Percentiles rank a stretch among this genome's conserved stretches.
Evolutionary conservation across 441 rosid species (phyloP).

Genomic region (Erodium trifolium): DNA sequence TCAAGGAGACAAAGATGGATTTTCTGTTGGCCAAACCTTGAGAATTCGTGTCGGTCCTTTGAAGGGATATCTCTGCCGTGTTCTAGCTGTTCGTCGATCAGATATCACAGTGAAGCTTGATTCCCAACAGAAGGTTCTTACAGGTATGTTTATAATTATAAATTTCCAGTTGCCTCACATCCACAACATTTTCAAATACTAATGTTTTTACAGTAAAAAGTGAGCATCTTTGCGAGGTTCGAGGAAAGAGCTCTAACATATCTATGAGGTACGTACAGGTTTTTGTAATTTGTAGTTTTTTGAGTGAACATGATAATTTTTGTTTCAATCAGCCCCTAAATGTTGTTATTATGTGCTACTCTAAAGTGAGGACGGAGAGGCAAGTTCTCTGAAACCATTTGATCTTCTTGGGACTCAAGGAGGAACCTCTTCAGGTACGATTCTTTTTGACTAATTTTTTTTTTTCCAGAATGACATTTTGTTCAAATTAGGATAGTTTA

Average conservation of each 20-base stretch:
- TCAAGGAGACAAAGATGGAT: conserved; percentile 59
- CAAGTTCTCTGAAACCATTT: conserved; percentile 53
- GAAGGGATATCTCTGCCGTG: conserved; percentile 90
- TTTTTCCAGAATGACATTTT: background rate
- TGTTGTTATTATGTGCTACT: conserved; percentile 24
- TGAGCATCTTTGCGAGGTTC: conserved; percentile 89
- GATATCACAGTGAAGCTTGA: conserved; percentile 91
- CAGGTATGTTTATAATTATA: conserved; percentile 39
- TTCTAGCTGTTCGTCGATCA: conserved; percentile 58
- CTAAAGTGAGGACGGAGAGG: conserved; percentile 53
- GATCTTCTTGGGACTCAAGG: conserved; percentile 51
- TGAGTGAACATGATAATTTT: conserved; percentile 5
- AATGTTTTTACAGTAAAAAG: conserved; percentile 50
- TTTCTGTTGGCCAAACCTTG: conserved; percentile 78
- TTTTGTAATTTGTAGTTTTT: conserved; percentile 8
- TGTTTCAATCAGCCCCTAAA: conserved; percentile 10
- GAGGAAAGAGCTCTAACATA: conserved; percentile 45
- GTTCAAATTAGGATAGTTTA: too few species aligned
- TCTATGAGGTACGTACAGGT: conserved; percentile 45
- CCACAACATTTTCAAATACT: conserved; percentile 16
- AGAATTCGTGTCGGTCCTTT: conserved; percentile 86
- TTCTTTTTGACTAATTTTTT: background rate
- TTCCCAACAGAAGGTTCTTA: conserved; percentile 72
- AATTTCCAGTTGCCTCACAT: conserved; percentile 6
- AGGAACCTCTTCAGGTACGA: conserved; percentile 57